Percentiles rank a stretch among this genome's conserved stretches.
Conservation (phyloP, 768 basidiomycete genomes). For the Trametes sanguinea region DNA sequence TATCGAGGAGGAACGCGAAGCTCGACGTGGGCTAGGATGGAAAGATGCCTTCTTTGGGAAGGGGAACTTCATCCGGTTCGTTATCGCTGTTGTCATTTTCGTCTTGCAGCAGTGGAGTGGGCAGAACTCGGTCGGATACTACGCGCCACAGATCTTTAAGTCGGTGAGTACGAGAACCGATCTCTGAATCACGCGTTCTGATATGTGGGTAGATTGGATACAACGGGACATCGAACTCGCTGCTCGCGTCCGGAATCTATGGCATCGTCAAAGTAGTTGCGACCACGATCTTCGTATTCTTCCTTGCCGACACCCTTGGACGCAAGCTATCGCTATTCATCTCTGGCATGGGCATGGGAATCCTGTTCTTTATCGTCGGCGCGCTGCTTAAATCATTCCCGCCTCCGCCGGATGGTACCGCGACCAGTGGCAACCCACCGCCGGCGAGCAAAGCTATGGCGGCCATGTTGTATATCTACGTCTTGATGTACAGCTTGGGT, state of each 20-base stretch:
- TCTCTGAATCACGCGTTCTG: too few species aligned
- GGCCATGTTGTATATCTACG: constrained; percentile 83
- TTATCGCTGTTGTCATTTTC: constrained; percentile 81
- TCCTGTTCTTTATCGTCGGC: constrained; percentile 80
- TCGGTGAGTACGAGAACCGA: constrained; percentile 43
- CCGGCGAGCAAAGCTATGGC: constrained; percentile 80
- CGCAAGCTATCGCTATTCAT: constrained; percentile 71
- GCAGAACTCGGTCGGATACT: constrained; percentile 79
- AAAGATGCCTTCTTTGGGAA: constrained; percentile 77
- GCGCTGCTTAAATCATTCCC: constrained; percentile 84
- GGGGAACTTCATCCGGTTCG: constrained; percentile 80
- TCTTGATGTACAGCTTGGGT: constrained; percentile 86
- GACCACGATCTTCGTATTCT: constrained; percentile 67
- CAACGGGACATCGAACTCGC: constrained; percentile 54
- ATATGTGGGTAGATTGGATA: constrained; percentile 61
- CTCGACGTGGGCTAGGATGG: constrained; percentile 62
- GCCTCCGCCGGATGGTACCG: constrained; percentile 38
- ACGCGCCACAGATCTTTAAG: constrained; percentile 72
- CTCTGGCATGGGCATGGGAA: constrained; percentile 78
- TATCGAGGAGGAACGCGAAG: constrained; percentile 69
- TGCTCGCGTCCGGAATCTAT: constrained; percentile 75
- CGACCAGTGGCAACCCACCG: constrained; percentile 31
- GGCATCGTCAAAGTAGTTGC: constrained; percentile 68
- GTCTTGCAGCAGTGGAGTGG: constrained; percentile 83
- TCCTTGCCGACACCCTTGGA: constrained; percentile 67